Base-by-base conservation (phyloP, 805 yeast genomes). In the Candida vaughaniae region DNA sequence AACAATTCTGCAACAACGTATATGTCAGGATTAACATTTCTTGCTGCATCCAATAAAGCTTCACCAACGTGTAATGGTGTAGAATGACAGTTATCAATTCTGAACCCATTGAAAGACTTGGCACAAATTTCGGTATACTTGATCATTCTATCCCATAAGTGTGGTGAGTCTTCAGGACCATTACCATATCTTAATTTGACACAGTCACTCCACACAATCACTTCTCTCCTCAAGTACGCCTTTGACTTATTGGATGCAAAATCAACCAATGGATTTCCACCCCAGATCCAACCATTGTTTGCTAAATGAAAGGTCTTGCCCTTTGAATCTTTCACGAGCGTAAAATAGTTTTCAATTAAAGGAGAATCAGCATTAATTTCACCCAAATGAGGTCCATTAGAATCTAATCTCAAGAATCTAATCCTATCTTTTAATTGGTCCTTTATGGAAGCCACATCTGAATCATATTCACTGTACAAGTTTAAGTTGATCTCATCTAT, bases 201-300 rank as follows among this genome's bases (percentile, higher is more conserved):
- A 69, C 99, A 91, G 56, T 91, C 99, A 3, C 96, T 93, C 99
- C 99, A 91, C 17, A 91, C 86, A 48, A 91, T 89, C 9, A 91
- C 95, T 59, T 91, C 96, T 55, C 99, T 77, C 36, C 95, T 73
- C 33, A 91, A 62, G 55, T 93, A 91, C 3, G 95, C 90, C 53
- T 78, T 83, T 4, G 95, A 79, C 37, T 80, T 50, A 19, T 72
- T 60, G 0, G 95, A 84, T 0, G 98, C 99, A 73, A 91, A 91
- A 62, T 91, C 98, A 3, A 87, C 83, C 39, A 90, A 62, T 2
- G 98, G 97, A 48, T 91, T 82, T 8, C 96, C 97, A 36, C 87
- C 90, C 99, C 99, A 91, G 39, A 93, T 88, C 97, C 98, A 91
- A 31, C 99, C 99, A 53, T 93, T 91, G 55, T 93, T 93, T 3